Evolutionary conservation across 345 rosid genomes (phyloP).

Genomic region (Moricandia arvensis): DNA sequence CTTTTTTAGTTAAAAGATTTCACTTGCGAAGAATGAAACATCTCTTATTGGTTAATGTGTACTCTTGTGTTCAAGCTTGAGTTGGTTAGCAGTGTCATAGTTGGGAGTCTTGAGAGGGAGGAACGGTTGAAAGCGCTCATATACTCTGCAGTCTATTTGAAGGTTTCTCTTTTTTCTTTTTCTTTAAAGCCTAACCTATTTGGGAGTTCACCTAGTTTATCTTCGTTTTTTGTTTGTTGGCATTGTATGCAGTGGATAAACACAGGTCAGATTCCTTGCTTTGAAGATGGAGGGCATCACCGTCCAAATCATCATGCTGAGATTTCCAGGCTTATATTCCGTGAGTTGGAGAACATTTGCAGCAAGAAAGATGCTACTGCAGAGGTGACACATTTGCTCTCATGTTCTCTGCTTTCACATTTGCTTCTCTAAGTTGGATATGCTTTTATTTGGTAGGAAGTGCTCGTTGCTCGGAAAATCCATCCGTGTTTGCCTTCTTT

Average conservation of each 20-base stretch:
- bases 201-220: neutral
- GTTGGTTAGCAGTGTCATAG: conserved; percentile 71
- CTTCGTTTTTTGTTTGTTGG: conserved; percentile 2
- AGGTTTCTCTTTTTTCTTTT: conserved; percentile 53
- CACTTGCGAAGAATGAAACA: neutral
- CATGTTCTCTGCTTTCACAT: too few species aligned
- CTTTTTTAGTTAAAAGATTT: neutral
- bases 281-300: conserved; percentile 97
- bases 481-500: conserved; percentile 97
- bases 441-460: conserved; percentile 52
- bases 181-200: neutral
- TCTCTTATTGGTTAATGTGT: neutral
- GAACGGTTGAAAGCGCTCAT: conserved; percentile 72
- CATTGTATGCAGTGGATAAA: conserved; percentile 84
- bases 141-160: conserved; percentile 78
- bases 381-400: conserved; percentile 51
- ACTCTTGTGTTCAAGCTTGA: conserved; percentile 62
- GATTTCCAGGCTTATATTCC: conserved; percentile 88
- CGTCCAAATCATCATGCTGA: conserved; percentile 98
- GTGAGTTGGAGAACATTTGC: conserved; percentile 72
- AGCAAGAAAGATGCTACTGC: conserved; percentile 65
- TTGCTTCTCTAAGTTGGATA: conserved; percentile 24
- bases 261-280: conserved; percentile 96
- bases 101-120: conserved; percentile 55
- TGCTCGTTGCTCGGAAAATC: conserved; percentile 83